phyloP scores from a whole-genome alignment of 1,284 basidiomycete genomes.

The Leccinum subspadiceum region DNA sequence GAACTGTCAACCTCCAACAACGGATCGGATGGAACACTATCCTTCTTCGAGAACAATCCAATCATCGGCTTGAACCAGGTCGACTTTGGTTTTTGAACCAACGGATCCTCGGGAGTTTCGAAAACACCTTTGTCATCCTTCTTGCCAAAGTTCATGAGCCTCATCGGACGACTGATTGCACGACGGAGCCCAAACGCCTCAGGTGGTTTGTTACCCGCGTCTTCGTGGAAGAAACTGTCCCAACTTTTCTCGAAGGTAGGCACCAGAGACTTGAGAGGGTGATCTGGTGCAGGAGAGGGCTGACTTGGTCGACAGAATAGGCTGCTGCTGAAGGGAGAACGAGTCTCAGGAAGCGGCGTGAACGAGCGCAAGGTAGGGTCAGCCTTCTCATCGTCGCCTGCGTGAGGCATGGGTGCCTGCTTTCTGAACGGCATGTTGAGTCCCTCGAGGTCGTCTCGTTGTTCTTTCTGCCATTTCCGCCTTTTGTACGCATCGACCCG shows the following conservation, averaged over 20 bases:
- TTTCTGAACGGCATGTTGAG: slow-evolving; percentile 44
- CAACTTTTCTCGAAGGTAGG: slow-evolving; percentile 45
- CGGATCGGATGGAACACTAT: slow-evolving; percentile 5
- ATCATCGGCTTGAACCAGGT: slow-evolving; percentile 29
- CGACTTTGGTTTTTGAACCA: slow-evolving; percentile 22
- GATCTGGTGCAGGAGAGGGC: slow-evolving; percentile 25
- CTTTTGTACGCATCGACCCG: slow-evolving; percentile 47
- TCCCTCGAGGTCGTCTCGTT: slow-evolving; percentile 46
- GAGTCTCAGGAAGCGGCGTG: slow-evolving; percentile 44
- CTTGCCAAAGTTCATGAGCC: slow-evolving; percentile 45
- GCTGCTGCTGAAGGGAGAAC: slow-evolving; percentile 39
- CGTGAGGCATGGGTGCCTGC: slow-evolving; percentile 19
- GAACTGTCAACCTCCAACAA: slow-evolving; percentile 28
- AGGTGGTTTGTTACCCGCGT: slow-evolving; percentile 20
- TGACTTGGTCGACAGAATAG: slow-evolving; percentile 39
- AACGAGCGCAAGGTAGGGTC: slow-evolving; percentile 43
- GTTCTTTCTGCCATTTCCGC: slow-evolving; percentile 51
- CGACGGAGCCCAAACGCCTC: slow-evolving; percentile 15
- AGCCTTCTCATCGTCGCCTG: slow-evolving; percentile 29
- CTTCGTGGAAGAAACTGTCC: slow-evolving; percentile 48
- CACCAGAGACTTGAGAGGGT: slow-evolving; percentile 32
- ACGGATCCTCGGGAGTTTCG: slow-evolving; percentile 19
- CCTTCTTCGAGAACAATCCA: slow-evolving; percentile 22
- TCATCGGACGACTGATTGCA: slow-evolving; percentile 39
- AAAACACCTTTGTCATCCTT: slow-evolving; percentile 37